These are phyloP conservation scores for Colletotrichum paranaense DNA, from an alignment of 2,329 filamentous ascomycete genomes.

Conservation along the genomic window DNA sequence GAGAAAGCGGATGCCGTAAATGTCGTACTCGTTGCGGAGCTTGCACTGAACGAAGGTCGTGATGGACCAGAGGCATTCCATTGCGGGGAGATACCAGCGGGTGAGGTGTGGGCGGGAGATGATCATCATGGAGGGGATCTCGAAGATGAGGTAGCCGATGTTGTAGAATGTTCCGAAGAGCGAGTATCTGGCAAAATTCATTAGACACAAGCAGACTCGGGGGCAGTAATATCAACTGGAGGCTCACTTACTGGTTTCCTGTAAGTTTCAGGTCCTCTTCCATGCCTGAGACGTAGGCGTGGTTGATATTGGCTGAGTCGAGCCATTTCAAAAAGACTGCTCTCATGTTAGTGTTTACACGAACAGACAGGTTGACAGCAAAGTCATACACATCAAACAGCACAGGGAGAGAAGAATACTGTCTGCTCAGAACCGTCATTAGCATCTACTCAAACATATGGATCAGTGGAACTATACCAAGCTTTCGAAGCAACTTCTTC, in stretches of 20 bases:
- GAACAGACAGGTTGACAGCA: too few relatives aligned
- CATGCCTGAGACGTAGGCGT: slow-evolving; percentile 52
- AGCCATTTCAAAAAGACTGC: slow-evolving; percentile 45
- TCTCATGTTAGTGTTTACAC: too few relatives aligned
- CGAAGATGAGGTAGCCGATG: slow-evolving; percentile 36
- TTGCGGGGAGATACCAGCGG: slow-evolving; percentile 35
- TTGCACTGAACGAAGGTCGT: slow-evolving; percentile 35
- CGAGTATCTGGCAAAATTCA: slow-evolving; percentile 7
- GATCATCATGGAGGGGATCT: slow-evolving; percentile 37
- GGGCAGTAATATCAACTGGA: too few relatives aligned
- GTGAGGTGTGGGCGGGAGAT: slow-evolving; percentile 34
- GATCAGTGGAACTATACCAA: slow-evolving; percentile 22
- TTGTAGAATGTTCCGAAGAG: slow-evolving; percentile 35
- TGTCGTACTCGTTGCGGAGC: slow-evolving; percentile 37
- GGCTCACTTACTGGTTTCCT: slow-evolving; percentile 41
- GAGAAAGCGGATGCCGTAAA: slow-evolving; percentile 43
- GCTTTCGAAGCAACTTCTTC: slow-evolving; percentile 40
- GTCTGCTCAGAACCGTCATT: slow-evolving; percentile 16
- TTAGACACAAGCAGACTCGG: too few relatives aligned
- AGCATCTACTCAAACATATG: too few relatives aligned
- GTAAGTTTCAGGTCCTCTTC: slow-evolving; percentile 46
- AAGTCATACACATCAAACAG: background rate
- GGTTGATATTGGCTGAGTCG: slow-evolving; percentile 44
- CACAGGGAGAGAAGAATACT: slow-evolving; percentile 43
- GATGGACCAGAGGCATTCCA: slow-evolving; percentile 35